Evolutionary conservation across 1,284 basidiomycete species (phyloP).

Genomic region (Ceratobasidium sp.): DNA sequence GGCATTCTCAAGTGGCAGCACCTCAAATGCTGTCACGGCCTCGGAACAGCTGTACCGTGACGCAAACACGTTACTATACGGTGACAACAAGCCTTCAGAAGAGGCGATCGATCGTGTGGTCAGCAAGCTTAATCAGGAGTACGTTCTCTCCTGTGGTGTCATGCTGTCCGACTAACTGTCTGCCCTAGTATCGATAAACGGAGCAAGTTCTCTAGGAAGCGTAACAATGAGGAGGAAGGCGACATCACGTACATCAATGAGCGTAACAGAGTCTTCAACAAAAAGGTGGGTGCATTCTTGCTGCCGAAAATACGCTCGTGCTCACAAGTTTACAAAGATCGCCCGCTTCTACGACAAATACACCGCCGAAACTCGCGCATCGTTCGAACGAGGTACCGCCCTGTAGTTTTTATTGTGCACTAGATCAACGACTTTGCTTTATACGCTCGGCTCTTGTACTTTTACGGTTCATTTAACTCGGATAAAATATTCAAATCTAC

Average conservation of each 20-base stretch:
- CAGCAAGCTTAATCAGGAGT: slow-evolving; percentile 92
- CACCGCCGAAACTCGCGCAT: slow-evolving; percentile 90
- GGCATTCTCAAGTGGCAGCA: slow-evolving; percentile 42
- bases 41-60: slow-evolving; percentile 85
- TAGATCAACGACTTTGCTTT: too few species aligned
- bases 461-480: neutral
- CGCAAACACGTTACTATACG: slow-evolving; percentile 87
- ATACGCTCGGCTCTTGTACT: neutral
- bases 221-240: slow-evolving; percentile 87
- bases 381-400: slow-evolving; percentile 94
- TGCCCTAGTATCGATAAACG: slow-evolving; percentile 77
- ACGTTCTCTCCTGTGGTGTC: slow-evolving; percentile 51
- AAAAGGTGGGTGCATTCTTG: slow-evolving; percentile 69
- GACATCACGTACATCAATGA: slow-evolving; percentile 99
- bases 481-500: too few species aligned
- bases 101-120: slow-evolving; percentile 94
- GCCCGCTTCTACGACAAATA: slow-evolving; percentile 97
- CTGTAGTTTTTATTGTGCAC: slow-evolving; percentile 54
- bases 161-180: slow-evolving; percentile 8
- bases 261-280: slow-evolving; percentile 97
- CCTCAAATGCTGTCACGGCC: slow-evolving; percentile 54
- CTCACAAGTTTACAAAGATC: slow-evolving; percentile 62
- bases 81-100: slow-evolving; percentile 90
- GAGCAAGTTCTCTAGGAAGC: slow-evolving; percentile 83
- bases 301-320: neutral